Evolutionary conservation across 2,329 filamentous ascomycete genomes (phyloP).

Genomic region (Didymellaceae sp.): DNA sequence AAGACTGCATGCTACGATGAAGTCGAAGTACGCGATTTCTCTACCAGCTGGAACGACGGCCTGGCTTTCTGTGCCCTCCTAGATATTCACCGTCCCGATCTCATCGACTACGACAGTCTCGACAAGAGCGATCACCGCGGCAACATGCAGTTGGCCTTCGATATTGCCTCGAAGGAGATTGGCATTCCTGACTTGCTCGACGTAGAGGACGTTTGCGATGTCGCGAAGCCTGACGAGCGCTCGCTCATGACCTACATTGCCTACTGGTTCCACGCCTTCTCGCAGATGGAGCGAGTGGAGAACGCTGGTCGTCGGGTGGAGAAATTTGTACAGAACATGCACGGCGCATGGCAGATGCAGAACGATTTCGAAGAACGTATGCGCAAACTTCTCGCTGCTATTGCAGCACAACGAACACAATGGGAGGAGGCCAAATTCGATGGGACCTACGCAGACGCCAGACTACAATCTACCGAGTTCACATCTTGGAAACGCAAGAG

Average conservation of each 20-base stretch:
- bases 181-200: slow-evolving; percentile 95
- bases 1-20: slow-evolving; percentile 99
- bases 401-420: slow-evolving; percentile 72
- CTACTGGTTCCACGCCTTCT: slow-evolving; percentile 99
- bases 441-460: slow-evolving; percentile 91
- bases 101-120: slow-evolving; percentile 94
- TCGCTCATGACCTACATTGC: slow-evolving; percentile 99
- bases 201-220: slow-evolving; percentile 97
- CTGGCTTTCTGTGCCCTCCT: slow-evolving; percentile 94
- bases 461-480: slow-evolving; percentile 82
- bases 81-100: slow-evolving; percentile 94
- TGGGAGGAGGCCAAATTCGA: slow-evolving; percentile 87
- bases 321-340: slow-evolving; percentile 99
- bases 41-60: slow-evolving; percentile 94
- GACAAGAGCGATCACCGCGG: slow-evolving; percentile 94
- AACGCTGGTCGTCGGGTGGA: slow-evolving; percentile 95
- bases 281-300: slow-evolving; percentile 97
- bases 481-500: slow-evolving; percentile 86
- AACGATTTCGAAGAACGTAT: slow-evolving; percentile 93
- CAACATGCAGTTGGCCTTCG: slow-evolving; percentile 98
- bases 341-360: slow-evolving; percentile 99
- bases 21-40: slow-evolving; percentile 95
- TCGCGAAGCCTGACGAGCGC: slow-evolving; percentile 92
- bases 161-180: slow-evolving; percentile 94
- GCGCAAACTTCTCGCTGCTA: slow-evolving; percentile 77